Conservation (phyloP, 192 early-diverging fungal genomes). For the Obelidium mucronatum region DNA sequence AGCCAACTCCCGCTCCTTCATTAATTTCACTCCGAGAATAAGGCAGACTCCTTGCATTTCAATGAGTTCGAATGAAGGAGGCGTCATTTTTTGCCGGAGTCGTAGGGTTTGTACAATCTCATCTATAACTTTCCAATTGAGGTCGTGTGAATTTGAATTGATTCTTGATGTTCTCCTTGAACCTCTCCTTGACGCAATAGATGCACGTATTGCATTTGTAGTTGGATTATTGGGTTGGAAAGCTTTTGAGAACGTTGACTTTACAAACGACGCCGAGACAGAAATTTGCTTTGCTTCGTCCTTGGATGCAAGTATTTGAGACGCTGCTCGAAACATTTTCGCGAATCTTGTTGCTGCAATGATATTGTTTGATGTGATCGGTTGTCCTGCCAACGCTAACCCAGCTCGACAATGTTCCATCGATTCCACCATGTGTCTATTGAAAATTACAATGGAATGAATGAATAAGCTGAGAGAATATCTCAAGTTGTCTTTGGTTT, state of each 20-base stretch:
- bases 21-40: constrained; percentile 4
- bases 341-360: not conserved
- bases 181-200: not conserved
- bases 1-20: not conserved
- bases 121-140: not conserved
- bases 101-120: constrained; percentile 26
- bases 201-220: not conserved
- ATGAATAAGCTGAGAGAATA: not conserved
- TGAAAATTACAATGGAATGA: not conserved
- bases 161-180: not conserved
- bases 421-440: constrained; percentile 11
- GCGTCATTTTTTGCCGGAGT: not conserved
- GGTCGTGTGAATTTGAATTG: not conserved
- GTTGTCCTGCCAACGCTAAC: constrained; percentile 4
- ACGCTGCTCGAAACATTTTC: not conserved
- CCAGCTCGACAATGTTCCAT: constrained; percentile 4
- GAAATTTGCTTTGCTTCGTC: not conserved
- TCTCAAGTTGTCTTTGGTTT: too few species aligned
- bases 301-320: not conserved
- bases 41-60: constrained; percentile 14
- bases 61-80: constrained; percentile 13
- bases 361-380: not conserved
- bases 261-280: not conserved
- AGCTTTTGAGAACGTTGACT: not conserved
- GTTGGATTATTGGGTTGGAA: not conserved